These are phyloP conservation scores for Aspergillus sojae DNA, from an alignment of 2,329 filamentous ascomycete species.

Conservation along the genomic window DNA sequence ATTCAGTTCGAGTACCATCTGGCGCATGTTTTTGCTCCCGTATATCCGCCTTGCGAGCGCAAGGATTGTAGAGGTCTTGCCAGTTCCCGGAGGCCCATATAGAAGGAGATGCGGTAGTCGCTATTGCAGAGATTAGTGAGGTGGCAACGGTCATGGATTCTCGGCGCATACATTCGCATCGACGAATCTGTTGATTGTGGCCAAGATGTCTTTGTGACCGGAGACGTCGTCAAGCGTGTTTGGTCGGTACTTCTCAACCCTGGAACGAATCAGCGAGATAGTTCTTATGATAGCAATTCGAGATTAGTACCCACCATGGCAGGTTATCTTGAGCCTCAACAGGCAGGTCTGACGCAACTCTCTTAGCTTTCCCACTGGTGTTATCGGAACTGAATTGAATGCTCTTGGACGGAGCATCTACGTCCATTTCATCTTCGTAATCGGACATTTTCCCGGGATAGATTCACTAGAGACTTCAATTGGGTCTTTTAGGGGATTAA, in stretches of 20 bases:
- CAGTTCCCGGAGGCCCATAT: slow-evolving; percentile 94
- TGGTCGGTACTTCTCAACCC: slow-evolving; percentile 97
- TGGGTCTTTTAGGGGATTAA: too few species aligned
- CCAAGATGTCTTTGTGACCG: slow-evolving; percentile 94
- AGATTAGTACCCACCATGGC: slow-evolving; percentile 68
- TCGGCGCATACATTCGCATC: slow-evolving; percentile 70
- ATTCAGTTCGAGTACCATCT: slow-evolving; percentile 98
- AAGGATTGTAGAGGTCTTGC: slow-evolving; percentile 95
- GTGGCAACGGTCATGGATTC: neutral
- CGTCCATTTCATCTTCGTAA: slow-evolving; percentile 68
- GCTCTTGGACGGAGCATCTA: slow-evolving; percentile 58
- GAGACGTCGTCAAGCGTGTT: slow-evolving; percentile 88
- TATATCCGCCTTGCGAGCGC: slow-evolving; percentile 93
- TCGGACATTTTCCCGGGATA: slow-evolving; percentile 52
- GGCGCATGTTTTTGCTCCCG: slow-evolving; percentile 85
- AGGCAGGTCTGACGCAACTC: slow-evolving; percentile 87
- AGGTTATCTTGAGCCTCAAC: slow-evolving; percentile 91
- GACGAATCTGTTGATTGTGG: slow-evolving; percentile 97
- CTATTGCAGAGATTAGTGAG: slow-evolving; percentile 36
- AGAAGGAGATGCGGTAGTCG: slow-evolving; percentile 92
- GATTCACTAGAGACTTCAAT: neutral
- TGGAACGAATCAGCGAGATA: slow-evolving; percentile 38
- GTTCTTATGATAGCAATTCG: neutral
- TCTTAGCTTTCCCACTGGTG: slow-evolving; percentile 77
- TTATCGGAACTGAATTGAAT: slow-evolving; percentile 75